Percentiles rank a stretch among this genome's conserved stretches.
phyloP scores from a whole-genome alignment of 495 filamentous ascomycete genomes.

The Penicillium psychrofluorescens region DNA sequence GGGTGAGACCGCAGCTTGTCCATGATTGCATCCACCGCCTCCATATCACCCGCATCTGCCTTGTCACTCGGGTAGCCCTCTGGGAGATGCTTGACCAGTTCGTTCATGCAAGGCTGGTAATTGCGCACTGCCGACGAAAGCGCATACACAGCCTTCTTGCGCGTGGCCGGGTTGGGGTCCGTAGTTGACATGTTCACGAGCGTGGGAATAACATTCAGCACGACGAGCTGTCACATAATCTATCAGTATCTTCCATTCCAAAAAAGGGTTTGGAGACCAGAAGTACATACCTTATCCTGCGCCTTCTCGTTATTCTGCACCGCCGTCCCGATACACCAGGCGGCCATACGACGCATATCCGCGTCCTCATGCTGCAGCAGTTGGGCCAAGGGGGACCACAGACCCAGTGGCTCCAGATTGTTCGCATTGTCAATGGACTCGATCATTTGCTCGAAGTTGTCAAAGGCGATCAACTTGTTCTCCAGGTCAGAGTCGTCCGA shows the following conservation, averaged over 20 bases:
- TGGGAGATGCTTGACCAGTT: constrained; percentile 52
- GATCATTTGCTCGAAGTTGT: constrained; percentile 92
- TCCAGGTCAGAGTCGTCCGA: constrained; percentile 59
- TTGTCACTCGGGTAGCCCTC: constrained; percentile 53
- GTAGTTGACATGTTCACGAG: constrained; percentile 58
- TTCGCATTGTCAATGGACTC: constrained; percentile 94
- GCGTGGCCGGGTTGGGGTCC: constrained; percentile 54
- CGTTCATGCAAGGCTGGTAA: constrained; percentile 68
- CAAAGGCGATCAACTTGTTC: constrained; percentile 80
- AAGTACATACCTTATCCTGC: constrained; percentile 58
- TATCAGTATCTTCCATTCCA: constrained; percentile 10
- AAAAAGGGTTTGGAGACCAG: neutral
- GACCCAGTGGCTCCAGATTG: constrained; percentile 65
- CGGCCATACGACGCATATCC: constrained; percentile 71
- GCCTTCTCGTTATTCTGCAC: constrained; percentile 89
- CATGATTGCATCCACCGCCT: constrained; percentile 68
- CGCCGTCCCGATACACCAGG: constrained; percentile 88
- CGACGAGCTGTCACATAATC: constrained; percentile 43
- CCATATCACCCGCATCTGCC: constrained; percentile 77
- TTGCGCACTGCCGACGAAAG: constrained; percentile 79
- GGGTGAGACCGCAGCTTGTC: constrained; percentile 52
- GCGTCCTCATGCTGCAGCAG: constrained; percentile 59
- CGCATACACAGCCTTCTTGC: constrained; percentile 83
- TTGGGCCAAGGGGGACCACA: constrained; percentile 74
- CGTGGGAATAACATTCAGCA: constrained; percentile 59